phyloP scores from a whole-genome alignment of 108 stramenopile species.

The Cyclotella cryptica region DNA sequence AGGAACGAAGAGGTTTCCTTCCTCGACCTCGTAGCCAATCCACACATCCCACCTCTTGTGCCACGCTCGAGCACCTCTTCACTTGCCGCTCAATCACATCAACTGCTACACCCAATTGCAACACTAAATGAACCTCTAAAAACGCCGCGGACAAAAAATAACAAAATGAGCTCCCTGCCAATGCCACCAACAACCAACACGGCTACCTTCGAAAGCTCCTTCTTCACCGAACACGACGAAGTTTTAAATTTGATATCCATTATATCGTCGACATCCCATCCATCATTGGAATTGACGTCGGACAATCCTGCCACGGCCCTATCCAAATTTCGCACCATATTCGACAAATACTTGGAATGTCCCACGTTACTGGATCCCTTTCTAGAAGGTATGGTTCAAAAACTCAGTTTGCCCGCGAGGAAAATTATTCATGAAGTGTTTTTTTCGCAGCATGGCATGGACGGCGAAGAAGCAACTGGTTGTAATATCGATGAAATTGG shows the following conservation, averaged over 20 bases:
- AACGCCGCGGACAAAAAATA: too few relatives aligned
- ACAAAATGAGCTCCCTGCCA: too few relatives aligned
- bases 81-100: too few relatives aligned
- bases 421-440: slow-evolving; percentile 53
- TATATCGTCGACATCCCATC: slow-evolving; percentile 20
- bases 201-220: slow-evolving; percentile 40
- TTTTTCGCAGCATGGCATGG: slow-evolving; percentile 14
- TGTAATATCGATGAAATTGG: slow-evolving; percentile 4
- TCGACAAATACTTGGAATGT: slow-evolving; percentile 95
- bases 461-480: neutral
- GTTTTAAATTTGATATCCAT: slow-evolving; percentile 41
- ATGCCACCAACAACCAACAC: neutral
- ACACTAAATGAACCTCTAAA: too few relatives aligned
- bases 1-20: too few relatives aligned
- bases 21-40: too few relatives aligned
- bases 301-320: slow-evolving; percentile 44
- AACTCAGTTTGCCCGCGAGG: slow-evolving; percentile 48
- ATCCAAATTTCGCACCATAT: slow-evolving; percentile 56
- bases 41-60: too few relatives aligned
- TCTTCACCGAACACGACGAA: slow-evolving; percentile 58
- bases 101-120: too few relatives aligned
- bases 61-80: too few relatives aligned
- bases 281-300: neutral
- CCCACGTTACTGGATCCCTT: slow-evolving; percentile 90
- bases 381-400: slow-evolving; percentile 75